Percentiles rank a stretch among this genome's conserved stretches.
phyloP scores from a whole-genome alignment of 139 green algal genomes.

The Chlorella sp. region DNA sequence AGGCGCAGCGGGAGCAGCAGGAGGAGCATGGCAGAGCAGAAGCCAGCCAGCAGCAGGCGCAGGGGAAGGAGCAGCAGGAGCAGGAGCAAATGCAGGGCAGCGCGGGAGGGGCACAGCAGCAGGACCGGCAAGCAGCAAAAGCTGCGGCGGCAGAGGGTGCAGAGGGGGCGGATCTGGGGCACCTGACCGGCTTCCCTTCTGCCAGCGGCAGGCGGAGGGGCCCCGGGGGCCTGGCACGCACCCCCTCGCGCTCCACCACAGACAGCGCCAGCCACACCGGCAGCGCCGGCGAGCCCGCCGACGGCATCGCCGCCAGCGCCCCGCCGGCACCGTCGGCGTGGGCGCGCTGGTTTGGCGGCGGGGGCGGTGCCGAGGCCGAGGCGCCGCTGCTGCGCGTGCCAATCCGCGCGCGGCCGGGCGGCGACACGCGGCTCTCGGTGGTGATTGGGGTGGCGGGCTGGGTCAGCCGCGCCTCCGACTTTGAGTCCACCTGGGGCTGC shows the following conservation, averaged over 20 bases:
- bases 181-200: too few relatives aligned
- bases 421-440: constrained; percentile 49
- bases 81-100: background rate
- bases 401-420: constrained; percentile 31
- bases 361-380: constrained; percentile 8
- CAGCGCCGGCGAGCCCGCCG: background rate
- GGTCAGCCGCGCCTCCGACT: constrained; percentile 61
- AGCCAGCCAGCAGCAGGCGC: background rate
- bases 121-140: background rate
- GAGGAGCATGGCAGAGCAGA: background rate
- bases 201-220: too few relatives aligned
- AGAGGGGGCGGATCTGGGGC: too few relatives aligned
- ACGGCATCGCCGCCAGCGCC: background rate
- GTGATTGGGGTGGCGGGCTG: constrained; percentile 72
- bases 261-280: background rate
- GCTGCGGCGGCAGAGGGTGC: too few relatives aligned
- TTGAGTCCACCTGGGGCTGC: constrained; percentile 56
- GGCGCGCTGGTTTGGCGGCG: constrained; percentile 27
- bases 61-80: background rate
- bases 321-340: background rate
- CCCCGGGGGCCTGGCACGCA: too few relatives aligned
- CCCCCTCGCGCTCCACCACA: too few relatives aligned
- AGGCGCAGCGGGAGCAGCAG: background rate
- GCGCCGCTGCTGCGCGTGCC: constrained; percentile 49
- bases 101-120: background rate